Conservation (phyloP, 1,284 basidiomycete species). For the Ustilago vetiveriae region DNA sequence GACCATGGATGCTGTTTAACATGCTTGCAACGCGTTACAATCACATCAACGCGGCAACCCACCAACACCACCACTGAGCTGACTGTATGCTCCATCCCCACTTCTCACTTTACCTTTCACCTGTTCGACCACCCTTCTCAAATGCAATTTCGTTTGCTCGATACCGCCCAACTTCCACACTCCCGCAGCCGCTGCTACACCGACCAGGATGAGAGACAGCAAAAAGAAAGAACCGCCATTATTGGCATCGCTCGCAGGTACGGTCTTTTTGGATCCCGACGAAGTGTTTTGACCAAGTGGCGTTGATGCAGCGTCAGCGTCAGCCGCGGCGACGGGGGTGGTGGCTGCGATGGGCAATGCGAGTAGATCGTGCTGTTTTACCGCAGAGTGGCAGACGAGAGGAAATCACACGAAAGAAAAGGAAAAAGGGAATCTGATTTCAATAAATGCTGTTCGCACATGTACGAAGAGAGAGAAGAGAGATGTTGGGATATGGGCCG, state of each 20-base stretch:
- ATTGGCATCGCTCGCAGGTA: neutral
- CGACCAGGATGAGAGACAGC: slow-evolving; percentile 27
- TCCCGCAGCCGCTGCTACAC: slow-evolving; percentile 3
- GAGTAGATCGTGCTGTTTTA: neutral
- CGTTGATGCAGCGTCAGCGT: neutral
- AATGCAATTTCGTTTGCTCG: slow-evolving; percentile 26
- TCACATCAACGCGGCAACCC: neutral
- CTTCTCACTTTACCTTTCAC: neutral
- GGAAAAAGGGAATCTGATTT: slow-evolving; percentile 18
- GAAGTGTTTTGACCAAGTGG: slow-evolving; percentile 2
- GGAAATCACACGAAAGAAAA: neutral
- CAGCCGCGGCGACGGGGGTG: neutral
- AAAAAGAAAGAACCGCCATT: slow-evolving; percentile 31
- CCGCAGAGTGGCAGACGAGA: neutral
- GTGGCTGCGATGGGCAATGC: neutral
- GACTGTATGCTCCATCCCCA: slow-evolving; percentile 8
- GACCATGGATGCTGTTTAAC: too few relatives aligned
- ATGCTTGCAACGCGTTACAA: too few relatives aligned
- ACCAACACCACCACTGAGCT: too few relatives aligned
- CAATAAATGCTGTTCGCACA: slow-evolving; percentile 25
- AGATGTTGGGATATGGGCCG: neutral
- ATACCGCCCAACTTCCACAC: slow-evolving; percentile 37
- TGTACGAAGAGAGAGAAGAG: neutral
- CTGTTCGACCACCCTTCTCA: neutral
- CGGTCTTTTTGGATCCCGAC: slow-evolving; percentile 1